These are phyloP conservation scores for Saccharomyces hybrid DNA, from an alignment of 1,139 yeast species.

Conservation along the genomic window DNA sequence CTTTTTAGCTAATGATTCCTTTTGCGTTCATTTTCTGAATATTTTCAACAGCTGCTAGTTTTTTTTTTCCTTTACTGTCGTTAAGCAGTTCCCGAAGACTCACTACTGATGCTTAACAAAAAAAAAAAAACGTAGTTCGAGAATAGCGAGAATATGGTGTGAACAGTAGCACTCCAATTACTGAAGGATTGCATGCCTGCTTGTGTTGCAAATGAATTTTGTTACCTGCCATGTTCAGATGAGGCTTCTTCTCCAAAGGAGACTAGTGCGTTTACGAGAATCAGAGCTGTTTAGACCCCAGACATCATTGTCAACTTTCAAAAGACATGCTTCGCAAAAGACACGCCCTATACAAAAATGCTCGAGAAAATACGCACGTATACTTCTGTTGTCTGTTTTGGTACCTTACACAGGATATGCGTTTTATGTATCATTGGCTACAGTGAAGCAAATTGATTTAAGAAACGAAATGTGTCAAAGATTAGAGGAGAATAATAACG, in stretches of 20 bases:
- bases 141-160: neutral
- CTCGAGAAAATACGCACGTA: conserved; percentile 12
- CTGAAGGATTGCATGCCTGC: neutral
- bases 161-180: neutral
- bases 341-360: conserved; percentile 3
- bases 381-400: conserved; percentile 31
- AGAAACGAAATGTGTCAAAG: conserved; percentile 36
- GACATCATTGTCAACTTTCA: neutral
- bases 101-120: neutral
- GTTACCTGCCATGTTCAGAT: neutral
- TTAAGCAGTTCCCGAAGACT: neutral
- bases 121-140: neutral
- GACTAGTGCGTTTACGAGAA: neutral
- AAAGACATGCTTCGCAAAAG: conserved; percentile 3
- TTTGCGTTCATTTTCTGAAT: neutral
- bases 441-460: conserved; percentile 49
- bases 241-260: neutral
- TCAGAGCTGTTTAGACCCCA: neutral
- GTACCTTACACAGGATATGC: conserved; percentile 65
- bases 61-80: neutral
- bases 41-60: neutral
- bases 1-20: neutral
- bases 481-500: conserved; percentile 18
- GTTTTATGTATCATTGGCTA: conserved; percentile 48
- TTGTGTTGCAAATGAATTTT: neutral